Base-by-base conservation (phyloP, 768 basidiomycete genomes). In the Serendipita indica region DNA sequence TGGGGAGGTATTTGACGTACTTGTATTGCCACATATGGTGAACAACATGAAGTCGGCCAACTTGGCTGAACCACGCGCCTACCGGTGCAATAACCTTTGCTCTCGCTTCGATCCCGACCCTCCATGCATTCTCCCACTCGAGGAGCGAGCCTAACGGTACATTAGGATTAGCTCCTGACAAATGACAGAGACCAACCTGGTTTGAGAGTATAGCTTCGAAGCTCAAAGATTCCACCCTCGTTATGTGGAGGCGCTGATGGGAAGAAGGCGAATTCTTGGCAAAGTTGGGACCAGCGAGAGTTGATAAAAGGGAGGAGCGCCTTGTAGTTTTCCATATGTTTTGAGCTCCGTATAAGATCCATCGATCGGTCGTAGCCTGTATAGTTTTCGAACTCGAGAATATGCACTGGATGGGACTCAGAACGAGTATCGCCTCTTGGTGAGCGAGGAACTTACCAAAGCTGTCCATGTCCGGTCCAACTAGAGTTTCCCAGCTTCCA, bases 21-120 rank as follows among this genome's bases (percentile, higher is more conserved):
- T 83, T 83, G 68, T 94, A 94, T 71, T 97, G 93, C 94, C 94
- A 98, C 72, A 97, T 79, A 72, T 97, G 94, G 68, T 97, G 88
- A 5, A 96, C 94, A 63, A 89, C 79, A 67, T 89, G 85, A 58
- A 89, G 74, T 49, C 84, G 78, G 57, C 89, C 89, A 46, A 89
- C 75, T 69, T 90, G 89, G 59, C 86, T 86, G 71, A 89, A 93
- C 88, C 89, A 91, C n/a, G 87, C 86, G 28, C 88, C 90, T 12
- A 89, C 79, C 41, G 88, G 93, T 60, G 80, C 79, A 58, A 94
- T 84, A 66, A 86, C 86, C 69, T 85, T 82, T 62, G 84, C 78
- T 56, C 96, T 82, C 10, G 96, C 96, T 67, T 98, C 94, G 49
- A 99, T 88, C 7, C 96, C 96, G 67, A 77, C 79, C 62, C 92